Evolutionary conservation across 1,284 basidiomycete genomes (phyloP), one percentile per base, ranked within the genome.

Genomic region (Mixia osmundae): DNA sequence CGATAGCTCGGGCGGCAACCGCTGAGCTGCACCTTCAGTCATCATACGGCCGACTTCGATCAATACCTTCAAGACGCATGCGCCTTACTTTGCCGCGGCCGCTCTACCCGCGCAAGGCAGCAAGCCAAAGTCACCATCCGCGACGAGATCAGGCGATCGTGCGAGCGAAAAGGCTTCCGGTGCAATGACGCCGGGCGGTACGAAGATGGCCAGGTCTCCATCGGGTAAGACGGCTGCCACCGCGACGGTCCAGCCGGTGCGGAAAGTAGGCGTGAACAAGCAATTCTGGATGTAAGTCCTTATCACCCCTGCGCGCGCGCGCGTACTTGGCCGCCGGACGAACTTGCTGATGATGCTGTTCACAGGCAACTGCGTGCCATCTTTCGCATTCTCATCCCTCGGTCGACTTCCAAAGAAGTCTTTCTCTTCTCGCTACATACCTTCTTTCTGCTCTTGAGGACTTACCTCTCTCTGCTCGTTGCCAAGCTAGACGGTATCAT

Each of bases 401-500:
- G 56, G 50, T 56, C n/a, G 41, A 49, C 42, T 33, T 72, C 74
- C 3, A 76, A 75, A 47, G 83, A 94, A 51, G 65, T 73, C 0
- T 62, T 74, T 28, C 64, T 94, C 25, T 64, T 95, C 12, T 51
- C 69, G 3, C 57, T 76, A 0, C 85, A 95, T 56, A 83, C 80
- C 0, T 69, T 67, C 45, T 94, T 95, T 59, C 67, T 95, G 34
- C 67, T 95, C 2, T 58, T 80, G 27, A 62, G 89, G 30, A 94
- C 89, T 0, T 67, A 82, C 2, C 63, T 91, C 24, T 82, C 77
- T 48, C 69, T 94, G 3, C 67, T 72, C 4, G 87, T 94, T 1
- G 89, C 87, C 0, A 67, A 70, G 31, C 63, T 97, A 8, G 87
- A 97, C 52, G 87, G 89, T 8, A 62, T 70, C 26, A 80, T 95